These are phyloP conservation scores for Talaromyces sp. DNA, from an alignment of 2,329 filamentous ascomycete genomes.

Conservation along the genomic window DNA sequence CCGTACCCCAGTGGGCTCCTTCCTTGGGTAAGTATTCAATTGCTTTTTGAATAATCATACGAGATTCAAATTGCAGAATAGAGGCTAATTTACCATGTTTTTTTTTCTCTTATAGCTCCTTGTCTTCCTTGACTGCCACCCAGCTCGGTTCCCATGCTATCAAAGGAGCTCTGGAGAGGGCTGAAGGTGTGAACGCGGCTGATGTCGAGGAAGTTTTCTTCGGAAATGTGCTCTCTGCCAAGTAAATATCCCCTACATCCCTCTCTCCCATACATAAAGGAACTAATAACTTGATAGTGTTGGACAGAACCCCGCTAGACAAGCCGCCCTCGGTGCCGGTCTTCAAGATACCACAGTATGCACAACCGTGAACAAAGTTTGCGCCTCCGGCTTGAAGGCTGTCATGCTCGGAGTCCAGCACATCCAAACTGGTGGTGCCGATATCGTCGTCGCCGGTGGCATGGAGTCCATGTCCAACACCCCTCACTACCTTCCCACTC, in stretches of 20 bases:
- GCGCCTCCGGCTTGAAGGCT: constrained; percentile 91
- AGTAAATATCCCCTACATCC: constrained; percentile 56
- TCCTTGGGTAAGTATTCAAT: constrained; percentile 70
- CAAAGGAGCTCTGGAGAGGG: constrained; percentile 84
- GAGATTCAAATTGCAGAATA: background rate
- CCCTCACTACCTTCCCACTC: constrained; percentile 87
- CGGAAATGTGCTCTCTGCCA: constrained; percentile 95
- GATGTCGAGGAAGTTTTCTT: constrained; percentile 97
- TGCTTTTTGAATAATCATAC: background rate
- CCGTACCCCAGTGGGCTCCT: constrained; percentile 89
- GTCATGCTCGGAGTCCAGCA: constrained; percentile 93
- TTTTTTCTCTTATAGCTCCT: constrained; percentile 60
- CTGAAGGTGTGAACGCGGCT: constrained; percentile 79
- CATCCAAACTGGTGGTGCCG: constrained; percentile 93
- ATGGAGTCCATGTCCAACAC: constrained; percentile 98
- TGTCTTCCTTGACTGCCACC: constrained; percentile 80
- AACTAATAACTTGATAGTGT: constrained; percentile 56
- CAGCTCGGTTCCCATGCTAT: constrained; percentile 90
- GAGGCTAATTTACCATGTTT: constrained; percentile 13
- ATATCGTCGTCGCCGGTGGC: constrained; percentile 89
- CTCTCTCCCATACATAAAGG: too few relatives aligned
- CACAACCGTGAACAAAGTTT: constrained; percentile 99
- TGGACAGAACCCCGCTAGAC: constrained; percentile 92
- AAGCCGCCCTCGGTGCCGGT: constrained; percentile 87
- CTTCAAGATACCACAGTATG: constrained; percentile 75